Conservation (phyloP, 805 yeast species). For the Metschnikowia similis region DNA sequence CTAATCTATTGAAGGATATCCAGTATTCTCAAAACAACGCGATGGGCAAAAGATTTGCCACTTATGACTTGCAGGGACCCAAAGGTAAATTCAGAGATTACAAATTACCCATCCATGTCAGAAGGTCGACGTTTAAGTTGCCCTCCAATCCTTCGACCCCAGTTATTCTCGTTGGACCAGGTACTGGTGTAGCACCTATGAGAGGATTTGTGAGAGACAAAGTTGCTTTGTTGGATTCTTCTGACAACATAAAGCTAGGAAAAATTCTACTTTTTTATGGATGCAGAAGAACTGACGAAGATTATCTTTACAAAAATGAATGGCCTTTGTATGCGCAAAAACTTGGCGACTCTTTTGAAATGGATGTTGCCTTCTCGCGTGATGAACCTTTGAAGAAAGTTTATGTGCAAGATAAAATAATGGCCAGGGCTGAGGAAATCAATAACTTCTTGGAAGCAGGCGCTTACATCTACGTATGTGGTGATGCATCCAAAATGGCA, state of each 20-base stretch:
- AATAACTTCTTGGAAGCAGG: slow-evolving; percentile 57
- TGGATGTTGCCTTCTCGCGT: slow-evolving; percentile 85
- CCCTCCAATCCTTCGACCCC: slow-evolving; percentile 84
- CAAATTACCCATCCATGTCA: slow-evolving; percentile 84
- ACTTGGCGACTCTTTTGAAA: slow-evolving; percentile 60
- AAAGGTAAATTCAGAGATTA: slow-evolving; percentile 49
- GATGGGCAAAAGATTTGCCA: slow-evolving; percentile 40
- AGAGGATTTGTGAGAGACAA: slow-evolving; percentile 92
- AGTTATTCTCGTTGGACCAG: slow-evolving; percentile 92
- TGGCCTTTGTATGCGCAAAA: slow-evolving; percentile 72
- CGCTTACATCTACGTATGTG: slow-evolving; percentile 92
- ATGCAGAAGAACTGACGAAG: slow-evolving; percentile 74
- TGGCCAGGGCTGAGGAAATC: slow-evolving; percentile 49
- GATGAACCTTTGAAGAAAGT: slow-evolving; percentile 51
- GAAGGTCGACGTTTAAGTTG: slow-evolving; percentile 91
- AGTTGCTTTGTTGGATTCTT: slow-evolving; percentile 44
- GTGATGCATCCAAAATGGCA: slow-evolving; percentile 95
- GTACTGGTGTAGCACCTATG: slow-evolving; percentile 98
- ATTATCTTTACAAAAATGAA: slow-evolving; percentile 82
- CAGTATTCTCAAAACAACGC: slow-evolving; percentile 51
- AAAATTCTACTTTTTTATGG: slow-evolving; percentile 80
- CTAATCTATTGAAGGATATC: slow-evolving; percentile 77
- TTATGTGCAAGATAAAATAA: slow-evolving; percentile 81
- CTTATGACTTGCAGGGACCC: slow-evolving; percentile 83
- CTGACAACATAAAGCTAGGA: slow-evolving; percentile 46